A percentile compares a stretch with the other conserved stretches of the same genome.
Conservation (phyloP, 495 filamentous ascomycete species). For the Neurospora sp. region DNA sequence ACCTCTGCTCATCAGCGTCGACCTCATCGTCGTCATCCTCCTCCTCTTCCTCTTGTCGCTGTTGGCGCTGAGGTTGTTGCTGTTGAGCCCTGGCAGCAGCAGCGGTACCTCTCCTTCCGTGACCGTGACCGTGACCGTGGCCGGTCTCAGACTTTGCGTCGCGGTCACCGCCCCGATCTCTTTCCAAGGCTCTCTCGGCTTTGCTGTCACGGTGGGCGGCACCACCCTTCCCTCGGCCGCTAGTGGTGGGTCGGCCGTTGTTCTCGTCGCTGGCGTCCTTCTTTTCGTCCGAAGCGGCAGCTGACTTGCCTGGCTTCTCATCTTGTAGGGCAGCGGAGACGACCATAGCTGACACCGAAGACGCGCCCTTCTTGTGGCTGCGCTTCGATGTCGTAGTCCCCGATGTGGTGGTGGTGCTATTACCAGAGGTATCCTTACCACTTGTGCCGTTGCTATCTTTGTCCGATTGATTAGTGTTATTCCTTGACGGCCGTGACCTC, state of each 20-base stretch:
- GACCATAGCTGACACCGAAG: slow-evolving; percentile 25
- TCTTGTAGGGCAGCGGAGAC: slow-evolving; percentile 1
- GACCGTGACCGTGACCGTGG: not conserved
- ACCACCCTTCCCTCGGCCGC: not conserved
- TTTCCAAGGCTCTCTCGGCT: not conserved
- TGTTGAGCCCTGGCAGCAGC: not conserved
- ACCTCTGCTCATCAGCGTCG: slow-evolving; percentile 73
- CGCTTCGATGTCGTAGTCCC: slow-evolving; percentile 36
- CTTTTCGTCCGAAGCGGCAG: not conserved
- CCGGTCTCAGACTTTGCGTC: not conserved
- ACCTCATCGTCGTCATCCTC: slow-evolving; percentile 59
- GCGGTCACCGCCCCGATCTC: not conserved
- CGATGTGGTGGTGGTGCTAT: slow-evolving; percentile 4
- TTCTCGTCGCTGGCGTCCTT: slow-evolving; percentile 6
- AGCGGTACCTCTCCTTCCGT: slow-evolving; percentile 1
- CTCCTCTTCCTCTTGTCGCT: slow-evolving; percentile 31
- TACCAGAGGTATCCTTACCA: not conserved
- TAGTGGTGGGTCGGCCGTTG: not conserved
- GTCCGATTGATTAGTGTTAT: slow-evolving; percentile 2
- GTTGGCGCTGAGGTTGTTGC: slow-evolving; percentile 24
- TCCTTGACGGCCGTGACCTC: slow-evolving; percentile 18
- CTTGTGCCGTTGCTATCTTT: not conserved
- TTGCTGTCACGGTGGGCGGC: not conserved
- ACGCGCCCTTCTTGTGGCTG: slow-evolving; percentile 57
- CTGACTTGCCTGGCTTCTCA: not conserved